Conservation (phyloP, 208 protist species). For the Wallacemonas sp. region DNA sequence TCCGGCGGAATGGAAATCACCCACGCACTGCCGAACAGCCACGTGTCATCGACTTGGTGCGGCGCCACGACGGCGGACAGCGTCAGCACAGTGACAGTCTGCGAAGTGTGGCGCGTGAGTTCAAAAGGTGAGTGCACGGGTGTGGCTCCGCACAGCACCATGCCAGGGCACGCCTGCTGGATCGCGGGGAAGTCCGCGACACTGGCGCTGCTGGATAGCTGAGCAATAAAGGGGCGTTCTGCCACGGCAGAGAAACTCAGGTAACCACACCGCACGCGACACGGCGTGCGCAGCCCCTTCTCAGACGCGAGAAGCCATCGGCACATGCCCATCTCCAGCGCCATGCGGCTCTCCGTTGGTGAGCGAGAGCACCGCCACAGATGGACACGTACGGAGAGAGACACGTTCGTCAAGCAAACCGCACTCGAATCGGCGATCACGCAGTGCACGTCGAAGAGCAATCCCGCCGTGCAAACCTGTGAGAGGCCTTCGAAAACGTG, state of each 20-base stretch:
- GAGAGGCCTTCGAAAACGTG: slow-evolving; percentile 27
- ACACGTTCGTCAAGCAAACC: slow-evolving; percentile 25
- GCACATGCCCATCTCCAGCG: slow-evolving; percentile 36
- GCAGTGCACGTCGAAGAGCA: slow-evolving; percentile 18
- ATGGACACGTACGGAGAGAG: background rate
- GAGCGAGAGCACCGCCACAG: slow-evolving; percentile 45
- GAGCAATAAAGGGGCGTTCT: slow-evolving; percentile 27
- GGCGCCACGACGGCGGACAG: slow-evolving; percentile 33
- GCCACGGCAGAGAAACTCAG: slow-evolving; percentile 13
- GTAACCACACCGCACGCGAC: slow-evolving; percentile 18
- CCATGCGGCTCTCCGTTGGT: slow-evolving; percentile 31
- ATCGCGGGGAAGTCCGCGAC: slow-evolving; percentile 26
- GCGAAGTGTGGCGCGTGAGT: slow-evolving; percentile 13
- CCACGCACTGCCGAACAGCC: slow-evolving; percentile 63
- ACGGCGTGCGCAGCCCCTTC: background rate
- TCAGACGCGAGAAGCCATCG: slow-evolving; percentile 14
- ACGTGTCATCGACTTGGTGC: slow-evolving; percentile 39
- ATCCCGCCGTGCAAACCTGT: background rate
- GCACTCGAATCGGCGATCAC: slow-evolving; percentile 26
- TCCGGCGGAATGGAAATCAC: slow-evolving; percentile 21
- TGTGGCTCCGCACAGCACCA: slow-evolving; percentile 7
- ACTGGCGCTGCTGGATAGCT: slow-evolving; percentile 26
- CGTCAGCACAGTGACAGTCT: slow-evolving; percentile 13
- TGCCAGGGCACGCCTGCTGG: slow-evolving; percentile 10
- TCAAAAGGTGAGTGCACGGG: slow-evolving; percentile 20